These are phyloP conservation scores for Aureobasidium sp. DNA, from an alignment of 2,329 filamentous ascomycete species.

Conservation along the genomic window DNA sequence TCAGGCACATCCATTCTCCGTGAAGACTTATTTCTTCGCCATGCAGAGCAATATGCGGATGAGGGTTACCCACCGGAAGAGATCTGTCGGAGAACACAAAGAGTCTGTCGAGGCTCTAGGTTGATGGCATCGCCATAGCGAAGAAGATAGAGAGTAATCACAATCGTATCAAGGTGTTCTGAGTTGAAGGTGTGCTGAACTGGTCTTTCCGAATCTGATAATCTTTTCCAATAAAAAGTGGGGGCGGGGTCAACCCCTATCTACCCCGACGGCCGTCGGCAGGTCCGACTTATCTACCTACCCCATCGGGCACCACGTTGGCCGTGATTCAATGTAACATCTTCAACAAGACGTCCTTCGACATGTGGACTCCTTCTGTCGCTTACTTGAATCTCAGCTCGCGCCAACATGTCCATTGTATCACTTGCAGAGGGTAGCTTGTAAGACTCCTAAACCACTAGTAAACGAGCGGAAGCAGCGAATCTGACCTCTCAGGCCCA, in stretches of 20 bases:
- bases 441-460: background rate
- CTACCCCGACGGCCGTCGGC: background rate
- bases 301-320: background rate
- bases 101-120: background rate
- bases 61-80: background rate
- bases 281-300: background rate
- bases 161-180: background rate
- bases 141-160: background rate
- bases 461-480: background rate
- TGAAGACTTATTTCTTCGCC: slow-evolving; percentile 18
- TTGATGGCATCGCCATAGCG: background rate
- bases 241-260: background rate
- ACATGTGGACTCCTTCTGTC: background rate
- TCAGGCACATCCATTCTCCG: slow-evolving; percentile 12
- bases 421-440: slow-evolving; percentile 23
- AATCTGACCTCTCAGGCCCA: slow-evolving; percentile 18
- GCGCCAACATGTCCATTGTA: slow-evolving; percentile 25
- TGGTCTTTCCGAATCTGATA: background rate
- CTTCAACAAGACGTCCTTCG: background rate
- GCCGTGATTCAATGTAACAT: background rate
- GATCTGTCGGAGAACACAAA: background rate
- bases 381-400: background rate
- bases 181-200: too few species aligned
- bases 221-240: background rate
- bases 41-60: slow-evolving; percentile 17